Evolutionary conservation across 139 green algal species (phyloP).

Genomic region (Chlamydomonas sp.): DNA sequence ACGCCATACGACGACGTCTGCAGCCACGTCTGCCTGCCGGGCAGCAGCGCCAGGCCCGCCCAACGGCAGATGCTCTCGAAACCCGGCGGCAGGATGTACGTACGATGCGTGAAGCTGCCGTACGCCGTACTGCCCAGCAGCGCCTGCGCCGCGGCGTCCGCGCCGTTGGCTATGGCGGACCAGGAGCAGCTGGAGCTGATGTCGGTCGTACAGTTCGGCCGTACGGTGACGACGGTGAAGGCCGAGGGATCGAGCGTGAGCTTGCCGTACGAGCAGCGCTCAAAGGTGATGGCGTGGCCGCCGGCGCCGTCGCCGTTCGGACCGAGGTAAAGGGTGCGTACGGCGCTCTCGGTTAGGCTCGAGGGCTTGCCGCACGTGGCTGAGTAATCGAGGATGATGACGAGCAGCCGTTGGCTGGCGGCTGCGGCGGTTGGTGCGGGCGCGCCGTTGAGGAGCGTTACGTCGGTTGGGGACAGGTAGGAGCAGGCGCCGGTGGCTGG

Average conservation of each 20-base stretch:
- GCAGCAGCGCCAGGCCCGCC: constrained; percentile 20
- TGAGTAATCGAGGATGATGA: too few species aligned
- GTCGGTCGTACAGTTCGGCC: neutral
- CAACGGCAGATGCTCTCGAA: neutral
- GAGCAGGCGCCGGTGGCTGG: too few species aligned
- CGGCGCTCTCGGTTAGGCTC: neutral
- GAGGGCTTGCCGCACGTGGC: too few species aligned
- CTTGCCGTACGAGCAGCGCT: constrained; percentile 15
- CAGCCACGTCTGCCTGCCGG: constrained; percentile 13
- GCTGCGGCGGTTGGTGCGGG: too few species aligned
- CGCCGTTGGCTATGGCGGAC: neutral
- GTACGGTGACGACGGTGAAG: neutral
- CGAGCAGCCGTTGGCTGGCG: too few species aligned
- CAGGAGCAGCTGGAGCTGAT: neutral
- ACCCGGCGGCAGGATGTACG: constrained; percentile 1
- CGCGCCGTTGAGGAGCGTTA: too few species aligned
- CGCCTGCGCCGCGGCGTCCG: neutral
- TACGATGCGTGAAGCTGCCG: constrained; percentile 2
- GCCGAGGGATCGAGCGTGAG: neutral
- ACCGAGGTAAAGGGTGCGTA: neutral
- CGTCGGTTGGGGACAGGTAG: too few species aligned
- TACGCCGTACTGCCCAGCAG: neutral
- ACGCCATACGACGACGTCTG: neutral
- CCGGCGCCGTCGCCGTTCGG: neutral
- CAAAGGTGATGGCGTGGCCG: neutral